Conservation (phyloP, 2,329 filamentous ascomycete genomes). For the Chrysoporthe cubensis region DNA sequence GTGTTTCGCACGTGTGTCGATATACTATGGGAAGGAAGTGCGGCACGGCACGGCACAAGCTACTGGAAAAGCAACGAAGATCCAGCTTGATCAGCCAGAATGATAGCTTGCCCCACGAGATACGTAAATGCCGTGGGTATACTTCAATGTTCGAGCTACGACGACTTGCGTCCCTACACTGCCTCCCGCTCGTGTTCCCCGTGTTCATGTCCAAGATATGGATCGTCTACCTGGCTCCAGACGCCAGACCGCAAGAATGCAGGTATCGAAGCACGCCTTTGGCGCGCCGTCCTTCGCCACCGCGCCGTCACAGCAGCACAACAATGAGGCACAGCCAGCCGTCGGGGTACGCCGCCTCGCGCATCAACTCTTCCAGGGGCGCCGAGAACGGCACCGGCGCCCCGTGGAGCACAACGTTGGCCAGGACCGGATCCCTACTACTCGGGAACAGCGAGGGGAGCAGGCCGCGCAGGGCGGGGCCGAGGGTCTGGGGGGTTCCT, state of each 20-base stretch:
- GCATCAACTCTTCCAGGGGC: slow-evolving; percentile 80
- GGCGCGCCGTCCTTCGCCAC: not conserved
- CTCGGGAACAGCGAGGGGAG: slow-evolving; percentile 87
- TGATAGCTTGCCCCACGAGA: not conserved
- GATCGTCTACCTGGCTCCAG: too few species aligned
- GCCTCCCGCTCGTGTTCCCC: too few species aligned
- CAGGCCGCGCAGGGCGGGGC: slow-evolving; percentile 73
- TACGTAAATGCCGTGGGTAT: not conserved
- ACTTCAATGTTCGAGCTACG: not conserved
- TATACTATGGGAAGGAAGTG: not conserved
- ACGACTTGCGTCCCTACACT: too few species aligned
- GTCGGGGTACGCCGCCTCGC: slow-evolving; percentile 84
- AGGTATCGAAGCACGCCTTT: not conserved
- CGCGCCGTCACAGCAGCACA: slow-evolving; percentile 60
- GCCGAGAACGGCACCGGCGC: slow-evolving; percentile 79
- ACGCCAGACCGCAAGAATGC: not conserved
- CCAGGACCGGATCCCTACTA: slow-evolving; percentile 79
- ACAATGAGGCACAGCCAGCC: slow-evolving; percentile 88
- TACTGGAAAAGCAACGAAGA: slow-evolving; percentile 11
- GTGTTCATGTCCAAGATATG: too few species aligned
- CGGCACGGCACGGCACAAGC: slow-evolving; percentile 2
- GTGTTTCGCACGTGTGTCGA: slow-evolving; percentile 4
- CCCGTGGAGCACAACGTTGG: slow-evolving; percentile 84
- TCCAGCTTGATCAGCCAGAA: slow-evolving; percentile 5
- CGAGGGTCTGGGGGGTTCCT: slow-evolving; percentile 58